phyloP scores from a whole-genome alignment of 345 rosid species.

The Rhodamnia rubescens region DNA sequence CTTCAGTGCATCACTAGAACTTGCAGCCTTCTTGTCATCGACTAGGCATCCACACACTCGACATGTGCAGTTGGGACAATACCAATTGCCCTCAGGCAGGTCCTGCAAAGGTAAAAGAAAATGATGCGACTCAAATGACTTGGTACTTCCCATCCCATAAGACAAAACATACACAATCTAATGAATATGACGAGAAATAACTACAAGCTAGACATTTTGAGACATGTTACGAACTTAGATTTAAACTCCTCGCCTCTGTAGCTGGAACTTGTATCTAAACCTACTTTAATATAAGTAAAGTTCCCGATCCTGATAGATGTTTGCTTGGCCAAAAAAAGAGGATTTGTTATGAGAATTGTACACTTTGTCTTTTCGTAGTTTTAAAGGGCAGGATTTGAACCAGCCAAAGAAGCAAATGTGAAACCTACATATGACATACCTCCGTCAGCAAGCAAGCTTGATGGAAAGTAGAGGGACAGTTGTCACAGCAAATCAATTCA shows the following conservation, averaged over 20 bases:
- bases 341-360: background rate
- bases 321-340: background rate
- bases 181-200: background rate
- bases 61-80: slow-evolving; percentile 88
- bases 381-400: background rate
- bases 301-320: background rate
- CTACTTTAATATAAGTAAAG: background rate
- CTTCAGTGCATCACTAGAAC: slow-evolving; percentile 34
- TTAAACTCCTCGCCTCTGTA: background rate
- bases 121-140: background rate
- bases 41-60: slow-evolving; percentile 64
- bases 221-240: background rate
- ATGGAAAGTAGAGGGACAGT: slow-evolving; percentile 91
- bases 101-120: slow-evolving; percentile 34
- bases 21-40: slow-evolving; percentile 30
- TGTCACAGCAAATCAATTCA: slow-evolving; percentile 88
- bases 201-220: background rate
- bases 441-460: slow-evolving; percentile 66
- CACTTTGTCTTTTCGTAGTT: background rate
- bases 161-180: background rate
- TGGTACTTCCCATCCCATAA: background rate
- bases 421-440: slow-evolving; percentile 33
- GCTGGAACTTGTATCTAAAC: background rate
- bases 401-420: background rate
- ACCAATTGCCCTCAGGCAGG: slow-evolving; percentile 91